Base-by-base conservation (phyloP, 139 green algal genomes). In the Chlorella sp. region DNA sequence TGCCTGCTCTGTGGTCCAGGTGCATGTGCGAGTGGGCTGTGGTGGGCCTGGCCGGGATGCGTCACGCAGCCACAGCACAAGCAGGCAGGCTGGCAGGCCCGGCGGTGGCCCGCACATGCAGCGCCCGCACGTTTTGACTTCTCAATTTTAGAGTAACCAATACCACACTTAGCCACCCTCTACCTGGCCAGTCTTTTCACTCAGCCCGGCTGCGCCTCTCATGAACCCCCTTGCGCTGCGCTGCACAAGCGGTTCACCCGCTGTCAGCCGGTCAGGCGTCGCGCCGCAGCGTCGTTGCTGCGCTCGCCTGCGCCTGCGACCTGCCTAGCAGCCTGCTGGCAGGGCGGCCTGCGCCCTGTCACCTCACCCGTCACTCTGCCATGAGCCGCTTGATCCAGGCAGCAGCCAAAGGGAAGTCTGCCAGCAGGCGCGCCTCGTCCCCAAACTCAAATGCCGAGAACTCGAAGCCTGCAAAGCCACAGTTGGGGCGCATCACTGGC, bases 311-410 rank as follows among this genome's bases (percentile, higher is more conserved):
- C 48, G 48, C 48, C 48, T 57, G 48, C 48, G 48, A n/a, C 48
- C 48, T 57, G 7, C 48, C 48, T 57, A 57, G 48, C 48, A 57
- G 48, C 48, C 48, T 57, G 48, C 48, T 9, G n/a, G n/a, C 48
- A 57, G 7, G 48, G 48, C 9, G 7, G 9, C n/a, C 48, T 57
- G 9, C 48, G 48, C 48, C 48, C 48, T 57, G 48, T 9, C 9
- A 16, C 7, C 48, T 57, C 48, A 16, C 48, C 2, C 64, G 5
- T 86, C 81, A 88, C 28, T 88, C 84, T 2, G 84, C 64, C 84
- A 88, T 88, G 3, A 89, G 85, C 32, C 85, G 85, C 69, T 89
- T 73, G 24, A 89, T 89, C 85, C 85, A 89, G 30, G 18, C 19
- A 1, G 42, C 71, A 16, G 85, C 85, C 24, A 32, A 12, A 11